A percentile compares a stretch with the other conserved stretches of the same genome.
phyloP scores from a whole-genome alignment of 805 yeast genomes.

The Torulaspora microellipsoides region DNA sequence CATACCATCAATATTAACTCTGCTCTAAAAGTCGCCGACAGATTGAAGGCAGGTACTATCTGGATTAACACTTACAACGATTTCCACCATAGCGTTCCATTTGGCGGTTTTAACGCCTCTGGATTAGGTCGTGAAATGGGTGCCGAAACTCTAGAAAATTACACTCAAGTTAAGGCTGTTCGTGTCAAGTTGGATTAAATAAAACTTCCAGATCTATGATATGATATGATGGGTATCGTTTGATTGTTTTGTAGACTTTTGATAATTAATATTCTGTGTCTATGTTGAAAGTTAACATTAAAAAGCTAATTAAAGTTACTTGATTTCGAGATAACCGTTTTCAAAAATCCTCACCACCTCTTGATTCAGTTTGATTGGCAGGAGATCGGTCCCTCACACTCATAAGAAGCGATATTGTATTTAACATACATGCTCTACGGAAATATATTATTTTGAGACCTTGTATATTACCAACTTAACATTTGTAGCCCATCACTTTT shows the following conservation, averaged over 20 bases:
- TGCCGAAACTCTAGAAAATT: conserved; percentile 76
- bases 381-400: too few species aligned
- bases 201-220: background rate
- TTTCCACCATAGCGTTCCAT: conserved; percentile 82
- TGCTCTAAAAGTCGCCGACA: conserved; percentile 69
- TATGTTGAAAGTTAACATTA: background rate
- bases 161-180: conserved; percentile 84
- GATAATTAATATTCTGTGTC: background rate
- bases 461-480: too few species aligned
- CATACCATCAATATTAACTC: conserved; percentile 73
- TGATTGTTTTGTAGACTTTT: background rate
- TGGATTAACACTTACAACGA: conserved; percentile 92
- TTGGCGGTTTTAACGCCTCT: conserved; percentile 87
- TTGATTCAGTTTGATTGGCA: too few species aligned
- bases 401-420: too few species aligned
- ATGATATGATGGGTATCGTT: background rate
- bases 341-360: too few species aligned
- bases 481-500: too few species aligned
- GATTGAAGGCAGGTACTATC: conserved; percentile 80
- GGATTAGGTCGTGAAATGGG: conserved; percentile 96
- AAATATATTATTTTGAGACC: too few species aligned
- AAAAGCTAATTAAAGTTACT: background rate
- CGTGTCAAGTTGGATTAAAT: conserved; percentile 38
- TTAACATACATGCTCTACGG: too few species aligned
- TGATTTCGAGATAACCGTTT: too few species aligned